Percentiles rank a stretch among this genome's conserved stretches.
Evolutionary conservation across 495 filamentous ascomycete genomes (phyloP).

Genomic region (Parathielavia hyrcaniae): DNA sequence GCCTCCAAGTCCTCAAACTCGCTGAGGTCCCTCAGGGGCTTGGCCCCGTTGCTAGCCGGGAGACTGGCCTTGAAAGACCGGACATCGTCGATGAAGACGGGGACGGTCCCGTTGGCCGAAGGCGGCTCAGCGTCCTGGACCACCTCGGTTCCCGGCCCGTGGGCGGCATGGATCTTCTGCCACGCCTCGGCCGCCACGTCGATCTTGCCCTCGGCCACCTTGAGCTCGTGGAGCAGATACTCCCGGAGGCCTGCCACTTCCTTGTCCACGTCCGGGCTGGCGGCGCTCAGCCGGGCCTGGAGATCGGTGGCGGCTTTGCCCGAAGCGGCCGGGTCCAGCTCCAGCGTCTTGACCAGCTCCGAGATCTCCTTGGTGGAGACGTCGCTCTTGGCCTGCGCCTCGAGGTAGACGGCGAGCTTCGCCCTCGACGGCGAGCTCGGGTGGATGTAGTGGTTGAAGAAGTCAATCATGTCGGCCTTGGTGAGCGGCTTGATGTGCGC

Average conservation of each 20-base stretch:
- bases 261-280: conserved; percentile 30
- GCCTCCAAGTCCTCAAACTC: conserved; percentile 76
- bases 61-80: conserved; percentile 68
- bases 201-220: conserved; percentile 34
- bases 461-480: conserved; percentile 71
- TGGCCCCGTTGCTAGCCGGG: conserved; percentile 60
- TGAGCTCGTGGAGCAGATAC: conserved; percentile 32
- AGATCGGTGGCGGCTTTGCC: conserved; percentile 30
- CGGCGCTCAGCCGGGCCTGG: conserved; percentile 33
- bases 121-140: conserved; percentile 40
- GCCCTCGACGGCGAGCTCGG: conserved; percentile 66
- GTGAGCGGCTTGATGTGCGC: conserved; percentile 64
- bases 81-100: conserved; percentile 62
- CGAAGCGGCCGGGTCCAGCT: conserved; percentile 18
- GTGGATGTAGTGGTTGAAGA: conserved; percentile 70
- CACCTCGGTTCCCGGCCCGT: conserved; percentile 33
- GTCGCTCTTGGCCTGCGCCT: conserved; percentile 57
- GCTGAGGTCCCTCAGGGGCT: conserved; percentile 63
- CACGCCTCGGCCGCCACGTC: conserved; percentile 30
- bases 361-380: conserved; percentile 49
- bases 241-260: conserved; percentile 33
- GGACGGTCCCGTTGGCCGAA: conserved; percentile 40
- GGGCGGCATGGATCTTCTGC: conserved; percentile 48
- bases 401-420: conserved; percentile 76
- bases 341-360: conserved; percentile 42